Evolutionary conservation across 352 stramenopile species (phyloP).

Genomic region (Globisporangium takayamanum): DNA sequence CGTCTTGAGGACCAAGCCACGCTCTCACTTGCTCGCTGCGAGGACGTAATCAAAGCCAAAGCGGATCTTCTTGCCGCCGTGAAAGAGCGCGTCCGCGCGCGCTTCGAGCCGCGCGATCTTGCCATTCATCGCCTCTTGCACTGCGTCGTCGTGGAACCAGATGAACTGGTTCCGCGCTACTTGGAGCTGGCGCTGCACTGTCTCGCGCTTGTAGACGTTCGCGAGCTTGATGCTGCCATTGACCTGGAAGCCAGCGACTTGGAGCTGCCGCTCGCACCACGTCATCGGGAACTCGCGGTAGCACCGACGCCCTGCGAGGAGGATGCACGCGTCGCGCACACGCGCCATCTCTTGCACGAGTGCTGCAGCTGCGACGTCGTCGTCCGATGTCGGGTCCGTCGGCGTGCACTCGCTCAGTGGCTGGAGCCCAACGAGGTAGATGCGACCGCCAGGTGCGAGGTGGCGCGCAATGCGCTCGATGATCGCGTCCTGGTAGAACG

Average conservation of each 20-base stretch:
- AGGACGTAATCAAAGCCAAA: constrained; percentile 92
- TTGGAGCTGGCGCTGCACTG: constrained; percentile 86
- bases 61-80: constrained; percentile 30
- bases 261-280: constrained; percentile 81
- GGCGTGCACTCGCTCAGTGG: constrained; percentile 64
- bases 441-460: constrained; percentile 71
- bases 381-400: constrained; percentile 15
- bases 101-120: constrained; percentile 12
- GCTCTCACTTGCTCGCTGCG: constrained; percentile 25
- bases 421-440: constrained; percentile 88
- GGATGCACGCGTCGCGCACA: constrained; percentile 84
- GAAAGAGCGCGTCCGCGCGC: constrained; percentile 39
- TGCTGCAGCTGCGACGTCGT: constrained; percentile 24
- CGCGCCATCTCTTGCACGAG: constrained; percentile 64
- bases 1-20: not conserved
- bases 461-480: constrained; percentile 57
- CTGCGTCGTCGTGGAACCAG: constrained; percentile 14
- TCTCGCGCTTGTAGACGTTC: constrained; percentile 85
- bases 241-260: constrained; percentile 42
- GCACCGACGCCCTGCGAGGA: constrained; percentile 80
- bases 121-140: constrained; percentile 10
- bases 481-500: constrained; percentile 73
- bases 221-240: constrained; percentile 54
- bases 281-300: constrained; percentile 89
- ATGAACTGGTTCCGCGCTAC: constrained; percentile 80